Percentiles rank a stretch among this genome's conserved stretches.
phyloP scores from a whole-genome alignment of 768 basidiomycete species.

The Agaricus blazei region DNA sequence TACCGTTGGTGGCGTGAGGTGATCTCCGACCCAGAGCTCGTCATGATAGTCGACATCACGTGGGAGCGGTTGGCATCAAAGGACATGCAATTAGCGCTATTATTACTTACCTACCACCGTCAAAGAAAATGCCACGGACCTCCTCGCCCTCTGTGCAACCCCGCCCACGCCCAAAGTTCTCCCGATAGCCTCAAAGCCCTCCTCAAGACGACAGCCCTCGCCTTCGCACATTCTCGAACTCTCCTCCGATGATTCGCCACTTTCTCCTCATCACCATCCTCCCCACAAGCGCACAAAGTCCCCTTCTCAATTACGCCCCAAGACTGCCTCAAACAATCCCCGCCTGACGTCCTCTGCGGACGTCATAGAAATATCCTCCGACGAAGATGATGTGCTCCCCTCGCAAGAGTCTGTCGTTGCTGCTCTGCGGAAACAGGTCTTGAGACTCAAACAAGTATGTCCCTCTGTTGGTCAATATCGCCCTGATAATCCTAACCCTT shows the following conservation, averaged over 20 bases:
- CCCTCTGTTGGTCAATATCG: neutral
- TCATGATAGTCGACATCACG: conserved; percentile 14
- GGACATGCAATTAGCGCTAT: neutral
- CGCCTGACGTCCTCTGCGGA: conserved; percentile 20
- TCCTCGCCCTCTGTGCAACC: neutral
- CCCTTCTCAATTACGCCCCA: conserved; percentile 12
- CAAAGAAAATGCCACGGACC: neutral
- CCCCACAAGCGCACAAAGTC: neutral
- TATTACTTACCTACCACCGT: neutral
- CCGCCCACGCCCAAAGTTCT: conserved; percentile 2
- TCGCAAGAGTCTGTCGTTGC: conserved; percentile 17
- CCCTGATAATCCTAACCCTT: neutral
- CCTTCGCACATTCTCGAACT: conserved; percentile 14
- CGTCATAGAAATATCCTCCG: conserved; percentile 55
- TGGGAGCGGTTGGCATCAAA: neutral
- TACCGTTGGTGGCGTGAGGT: no score
- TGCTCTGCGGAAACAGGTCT: conserved; percentile 36
- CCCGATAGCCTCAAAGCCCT: conserved; percentile 3
- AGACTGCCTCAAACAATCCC: conserved; percentile 4
- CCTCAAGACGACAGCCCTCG: conserved; percentile 22
- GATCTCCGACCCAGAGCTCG: conserved; percentile 4
- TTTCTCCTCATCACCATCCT: conserved; percentile 13
- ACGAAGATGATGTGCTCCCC: conserved; percentile 33
- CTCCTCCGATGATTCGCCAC: conserved; percentile 1
- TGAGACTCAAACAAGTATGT: conserved; percentile 38